These are phyloP conservation scores for Niveomyces coronatus DNA, from an alignment of 2,329 filamentous ascomycete genomes.

Conservation along the genomic window DNA sequence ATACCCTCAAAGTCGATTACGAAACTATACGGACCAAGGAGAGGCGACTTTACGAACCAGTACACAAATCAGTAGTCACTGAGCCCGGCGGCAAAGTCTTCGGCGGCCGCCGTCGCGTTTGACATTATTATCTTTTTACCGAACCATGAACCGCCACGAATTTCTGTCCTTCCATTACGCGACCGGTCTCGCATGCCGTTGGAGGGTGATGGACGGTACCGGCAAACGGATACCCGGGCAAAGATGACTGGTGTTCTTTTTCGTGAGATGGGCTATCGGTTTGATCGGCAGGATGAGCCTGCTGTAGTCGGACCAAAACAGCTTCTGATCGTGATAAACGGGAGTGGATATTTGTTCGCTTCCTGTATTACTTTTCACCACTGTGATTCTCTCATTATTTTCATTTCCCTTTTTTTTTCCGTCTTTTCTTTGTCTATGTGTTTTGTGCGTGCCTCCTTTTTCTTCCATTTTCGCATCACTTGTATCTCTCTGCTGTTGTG, in stretches of 20 bases:
- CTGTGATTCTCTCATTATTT: conserved; percentile 7
- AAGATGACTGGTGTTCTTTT: too few species aligned
- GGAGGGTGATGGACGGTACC: too few species aligned
- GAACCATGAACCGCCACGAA: conserved; percentile 1
- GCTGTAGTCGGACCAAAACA: not conserved
- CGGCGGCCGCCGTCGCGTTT: not conserved
- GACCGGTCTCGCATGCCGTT: conserved; percentile 7
- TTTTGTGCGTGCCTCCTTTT: not conserved
- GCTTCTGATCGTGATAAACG: conserved; percentile 1
- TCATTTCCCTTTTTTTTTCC: conserved; percentile 8
- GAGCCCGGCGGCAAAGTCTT: not conserved
- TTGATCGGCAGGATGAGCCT: not conserved
- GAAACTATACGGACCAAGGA: conserved; percentile 9
- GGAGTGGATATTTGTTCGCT: conserved; percentile 7
- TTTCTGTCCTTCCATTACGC: too few species aligned
- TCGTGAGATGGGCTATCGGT: not conserved
- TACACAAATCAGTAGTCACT: conserved; percentile 5
- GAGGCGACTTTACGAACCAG: conserved; percentile 9
- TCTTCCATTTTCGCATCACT: not conserved
- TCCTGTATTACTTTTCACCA: conserved; percentile 9
- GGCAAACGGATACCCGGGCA: too few species aligned
- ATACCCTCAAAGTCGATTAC: conserved; percentile 14
- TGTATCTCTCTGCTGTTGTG: not conserved
- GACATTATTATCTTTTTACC: not conserved
- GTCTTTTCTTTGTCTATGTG: conserved; percentile 3